phyloP scores from a whole-genome alignment of 2,329 filamentous ascomycete genomes.

The Trichoderma koningiopsis region DNA sequence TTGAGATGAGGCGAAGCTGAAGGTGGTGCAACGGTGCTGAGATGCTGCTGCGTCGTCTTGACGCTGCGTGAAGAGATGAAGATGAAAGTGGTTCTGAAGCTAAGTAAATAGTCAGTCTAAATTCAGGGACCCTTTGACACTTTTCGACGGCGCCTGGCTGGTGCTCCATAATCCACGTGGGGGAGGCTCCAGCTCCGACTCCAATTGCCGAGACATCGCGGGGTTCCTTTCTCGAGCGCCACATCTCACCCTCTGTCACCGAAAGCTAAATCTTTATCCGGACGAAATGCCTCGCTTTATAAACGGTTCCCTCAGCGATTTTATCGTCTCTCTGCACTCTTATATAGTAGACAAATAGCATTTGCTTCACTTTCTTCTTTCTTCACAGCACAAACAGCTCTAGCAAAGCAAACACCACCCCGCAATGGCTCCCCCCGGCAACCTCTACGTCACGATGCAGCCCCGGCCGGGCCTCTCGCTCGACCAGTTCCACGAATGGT shows the following conservation, averaged over 20 bases:
- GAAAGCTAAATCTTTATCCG: slow-evolving; percentile 3
- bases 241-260: not conserved
- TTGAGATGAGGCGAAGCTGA: not conserved
- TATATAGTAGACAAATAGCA: not conserved
- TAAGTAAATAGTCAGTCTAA: not conserved
- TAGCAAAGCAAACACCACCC: not conserved
- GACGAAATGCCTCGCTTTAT: not conserved
- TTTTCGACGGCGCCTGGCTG: not conserved
- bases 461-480: slow-evolving; percentile 66
- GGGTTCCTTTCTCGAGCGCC: not conserved
- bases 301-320: not conserved
- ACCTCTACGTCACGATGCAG: slow-evolving; percentile 87
- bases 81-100: not conserved
- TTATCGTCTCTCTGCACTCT: not conserved
- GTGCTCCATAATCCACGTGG: not conserved
- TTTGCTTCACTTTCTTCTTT: not conserved
- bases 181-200: slow-evolving; percentile 30
- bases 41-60: not conserved
- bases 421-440: slow-evolving; percentile 56
- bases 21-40: not conserved
- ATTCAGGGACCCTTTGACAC: not conserved
- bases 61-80: not conserved
- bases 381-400: not conserved
- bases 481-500: slow-evolving; percentile 85
- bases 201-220: slow-evolving; percentile 35